Evolutionary conservation across 2,329 filamentous ascomycete genomes (phyloP), one percentile per base, ranked within the genome.

Genomic region (Cladophialophora psammophila): DNA sequence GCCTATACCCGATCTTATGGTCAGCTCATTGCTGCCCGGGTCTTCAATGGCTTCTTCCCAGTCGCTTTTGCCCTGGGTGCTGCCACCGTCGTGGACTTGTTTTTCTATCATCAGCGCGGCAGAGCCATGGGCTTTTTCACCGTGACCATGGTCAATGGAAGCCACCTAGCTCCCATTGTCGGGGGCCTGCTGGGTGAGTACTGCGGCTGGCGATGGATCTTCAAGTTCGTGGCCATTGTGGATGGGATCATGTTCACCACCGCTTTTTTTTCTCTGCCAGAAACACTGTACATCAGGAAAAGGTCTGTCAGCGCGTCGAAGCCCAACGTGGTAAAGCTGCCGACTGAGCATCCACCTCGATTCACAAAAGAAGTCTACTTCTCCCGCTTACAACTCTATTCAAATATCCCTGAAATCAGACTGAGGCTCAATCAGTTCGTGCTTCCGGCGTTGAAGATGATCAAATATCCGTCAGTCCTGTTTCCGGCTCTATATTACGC

Each of bases 401-500:
- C 66, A 32, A 20, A 35, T 34, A 57, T 71, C 59, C 65, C 67
- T 36, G 65, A 62, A 56, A 35, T 61, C 9, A 63, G 65, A 13
- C 57, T 72, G 13, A 52, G 64, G 15, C 68, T 60, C 15, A 65
- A 66, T 10, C 69, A 73, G 42, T 76, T 76, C 62, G 66, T 76
- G 26, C 61, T 70, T 40, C 74, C 72, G 9, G 71, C 72, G 1
- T 63, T 76, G 40, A 70, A 72, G 34, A 77, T 76, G 72, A 70
- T 71, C 20, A 69, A 66, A 64, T 78, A 77, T 60, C 75, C 76
- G 1, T 74, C 71, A 7, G 74, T 77, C 8, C 65, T 76, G 7
- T 75, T 77, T 60, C 74, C 76, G 1, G 74, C 72, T 1, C 63
- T 76, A 5, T 78, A 77, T 61, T 78, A 76, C 62, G 69, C 69